Base-by-base conservation (phyloP, 225 moss, liverwort and hornwort genomes). In the Thuidium tamariscinum region DNA sequence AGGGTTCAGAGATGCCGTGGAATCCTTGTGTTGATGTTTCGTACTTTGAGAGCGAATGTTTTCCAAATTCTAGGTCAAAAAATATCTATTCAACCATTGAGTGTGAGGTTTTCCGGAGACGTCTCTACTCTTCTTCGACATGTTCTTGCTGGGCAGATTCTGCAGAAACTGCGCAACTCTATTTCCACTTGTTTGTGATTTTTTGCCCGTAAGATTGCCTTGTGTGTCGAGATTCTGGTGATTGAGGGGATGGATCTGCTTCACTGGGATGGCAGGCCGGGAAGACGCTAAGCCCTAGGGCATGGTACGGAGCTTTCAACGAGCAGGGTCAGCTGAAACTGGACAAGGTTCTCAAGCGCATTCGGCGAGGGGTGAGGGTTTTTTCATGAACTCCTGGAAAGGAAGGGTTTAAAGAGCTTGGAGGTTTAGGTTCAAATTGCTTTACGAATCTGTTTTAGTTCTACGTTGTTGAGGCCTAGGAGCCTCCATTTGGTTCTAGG, bases 211-310 rank as follows among this genome's bases (percentile, higher is more conserved):
- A 80, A 67, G 59, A 79, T 73, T 2, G 29, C 41, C 14, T 41
- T 37, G 49, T n/a, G n/a, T 64, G 48, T 63, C 34, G 57, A 36
- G 13, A 52, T 62, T 41, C 8, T 74, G 76, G 29, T 46, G 20
- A 71, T 41, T 34, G 22, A 66, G 55, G 18, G 54, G 48, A 85
- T 72, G 69, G 27, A 62, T 29, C 21, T 39, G 54, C 54, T 82
- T 57, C 66, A 59, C 21, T 71, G 39, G 68, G 30, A 72, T 91
- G 85, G 77, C 97, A 99, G 98, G 87, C 93, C 13, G 95, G 97
- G 66, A 99, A 97, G 93, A 99, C 97, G 51, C 87, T 99, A 59
- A 97, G 97, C 88, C 95, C 95, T 8, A 93, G 94, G 89, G 94
- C 89, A 34, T 99, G 99, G 99, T 91, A 91, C 80, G 87, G 89